Percentiles rank a stretch among this genome's conserved stretches.
phyloP scores from a whole-genome alignment of 169 alveolate genomes.

The Cryptosporidium ryanae region DNA sequence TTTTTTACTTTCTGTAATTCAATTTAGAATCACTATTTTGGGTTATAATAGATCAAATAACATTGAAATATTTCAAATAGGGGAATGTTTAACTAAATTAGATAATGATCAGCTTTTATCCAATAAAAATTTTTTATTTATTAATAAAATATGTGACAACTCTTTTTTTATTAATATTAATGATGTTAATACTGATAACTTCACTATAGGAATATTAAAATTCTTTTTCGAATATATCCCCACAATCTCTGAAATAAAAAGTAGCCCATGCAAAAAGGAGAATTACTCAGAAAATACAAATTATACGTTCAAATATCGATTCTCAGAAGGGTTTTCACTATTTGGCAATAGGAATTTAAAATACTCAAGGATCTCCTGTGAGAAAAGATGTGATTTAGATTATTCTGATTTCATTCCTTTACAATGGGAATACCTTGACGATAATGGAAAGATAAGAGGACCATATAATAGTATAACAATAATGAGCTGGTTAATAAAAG shows the following conservation, averaged over 20 bases:
- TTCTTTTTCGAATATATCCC: conserved; percentile 27
- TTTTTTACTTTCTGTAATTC: conserved; percentile 28
- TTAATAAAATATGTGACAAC: conserved; percentile 26
- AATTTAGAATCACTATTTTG: conserved; percentile 46
- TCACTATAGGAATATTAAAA: conserved; percentile 44
- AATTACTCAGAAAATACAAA: neutral
- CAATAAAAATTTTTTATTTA: conserved; percentile 21
- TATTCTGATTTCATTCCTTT: conserved; percentile 59
- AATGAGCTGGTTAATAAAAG: conserved; percentile 79
- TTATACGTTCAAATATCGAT: neutral
- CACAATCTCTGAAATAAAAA: neutral
- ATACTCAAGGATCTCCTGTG: neutral
- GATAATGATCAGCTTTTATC: conserved; percentile 25
- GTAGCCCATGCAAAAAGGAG: neutral
- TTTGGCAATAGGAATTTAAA: no score
- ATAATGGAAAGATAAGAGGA: conserved; percentile 76
- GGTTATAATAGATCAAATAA: neutral
- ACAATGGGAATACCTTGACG: conserved; percentile 81
- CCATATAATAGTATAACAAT: conserved; percentile 79
- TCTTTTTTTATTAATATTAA: neutral
- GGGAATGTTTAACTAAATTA: conserved; percentile 14
- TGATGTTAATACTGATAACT: neutral
- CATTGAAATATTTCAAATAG: conserved; percentile 11
- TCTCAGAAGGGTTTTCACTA: no score
- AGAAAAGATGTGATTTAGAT: neutral